Base-by-base conservation (phyloP, 306 rosid genomes). In the Fagus crenata region DNA sequence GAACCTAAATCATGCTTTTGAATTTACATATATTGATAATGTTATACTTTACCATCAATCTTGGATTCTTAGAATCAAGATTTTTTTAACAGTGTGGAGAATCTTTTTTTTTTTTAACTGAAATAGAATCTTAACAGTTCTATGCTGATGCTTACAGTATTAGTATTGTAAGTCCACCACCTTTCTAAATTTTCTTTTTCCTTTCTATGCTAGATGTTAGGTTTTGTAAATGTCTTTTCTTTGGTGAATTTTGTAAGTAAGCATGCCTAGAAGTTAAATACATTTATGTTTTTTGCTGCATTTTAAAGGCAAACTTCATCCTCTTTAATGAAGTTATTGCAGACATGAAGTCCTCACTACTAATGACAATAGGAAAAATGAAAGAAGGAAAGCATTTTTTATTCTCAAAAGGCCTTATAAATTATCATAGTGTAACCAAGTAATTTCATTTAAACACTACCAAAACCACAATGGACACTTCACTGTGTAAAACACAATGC, bases 371-470 rank as follows among this genome's bases (percentile, higher is more conserved):
- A 14, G 18, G 46, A 39, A 14, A 33, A 4, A 43, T 43, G 51
- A 43, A 58, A 22, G 1, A 53, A 56, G 18, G 22, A 36, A 41
- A 53, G 12, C 68, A 14, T 41, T 15, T 68, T 68, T 68, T 49
- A 17, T 40, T 39, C 53, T 40, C 35, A 11, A 18, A 67, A 8
- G 14, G 53, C 6, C 53, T 65, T 4, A 12, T 14, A 13, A 56
- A 28, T 22, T 18, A 56, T 22, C 35, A 8, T 64, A 53, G 37
- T 7, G 7, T 14, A 3, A 69, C 58, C 69, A 11, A 56, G 49
- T 28, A 59, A n/a, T 54, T 42, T 71, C 69, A 31, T 69, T 49
- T 63, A 41, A 41, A 56, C 59, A 56, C 80, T 40, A 59, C 60
- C 49, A 42, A 58, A 73, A 74, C 28, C 75, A 74, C 5, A 7